Evolutionary conservation across 1,284 basidiomycete species (phyloP).

Genomic region (Lignosus rhinocerotis): DNA sequence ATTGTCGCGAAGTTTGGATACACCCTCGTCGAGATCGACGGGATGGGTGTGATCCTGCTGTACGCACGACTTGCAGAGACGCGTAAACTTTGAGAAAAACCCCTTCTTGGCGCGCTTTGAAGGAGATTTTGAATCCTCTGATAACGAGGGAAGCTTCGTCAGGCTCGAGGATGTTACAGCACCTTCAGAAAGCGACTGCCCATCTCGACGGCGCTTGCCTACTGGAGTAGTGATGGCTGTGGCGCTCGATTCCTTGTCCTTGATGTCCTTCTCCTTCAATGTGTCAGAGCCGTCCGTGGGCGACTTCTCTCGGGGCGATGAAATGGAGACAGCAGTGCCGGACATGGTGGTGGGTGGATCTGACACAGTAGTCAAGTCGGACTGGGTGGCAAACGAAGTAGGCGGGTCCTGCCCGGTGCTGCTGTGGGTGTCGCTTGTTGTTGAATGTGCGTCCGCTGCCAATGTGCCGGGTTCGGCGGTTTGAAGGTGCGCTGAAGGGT

Average conservation of each 20-base stretch:
- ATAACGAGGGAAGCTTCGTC: constrained; percentile 27
- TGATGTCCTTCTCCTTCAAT: constrained; percentile 22
- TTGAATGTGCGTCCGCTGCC: constrained; percentile 18
- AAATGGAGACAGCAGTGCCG: constrained; percentile 19
- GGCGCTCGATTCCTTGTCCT: constrained; percentile 22
- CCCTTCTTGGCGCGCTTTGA: constrained; percentile 40
- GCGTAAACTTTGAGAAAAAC: constrained; percentile 45
- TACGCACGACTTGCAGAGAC: constrained; percentile 50
- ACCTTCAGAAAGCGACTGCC: constrained; percentile 35
- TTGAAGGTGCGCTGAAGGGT: constrained; percentile 3
- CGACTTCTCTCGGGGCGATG: constrained; percentile 13
- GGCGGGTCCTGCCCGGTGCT: constrained; percentile 23
- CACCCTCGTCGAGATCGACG: constrained; percentile 34
- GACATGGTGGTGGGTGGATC: constrained; percentile 21
- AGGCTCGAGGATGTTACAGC: constrained; percentile 34
- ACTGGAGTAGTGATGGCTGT: constrained; percentile 23
- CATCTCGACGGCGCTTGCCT: constrained; percentile 28
- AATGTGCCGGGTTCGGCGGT: constrained; percentile 11
- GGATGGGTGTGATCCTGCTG: constrained; percentile 39
- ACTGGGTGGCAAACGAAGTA: constrained; percentile 17
- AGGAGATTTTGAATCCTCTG: constrained; percentile 26
- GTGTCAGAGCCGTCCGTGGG: constrained; percentile 6
- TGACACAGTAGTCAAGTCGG: constrained; percentile 15
- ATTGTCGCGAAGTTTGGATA: constrained; percentile 25
- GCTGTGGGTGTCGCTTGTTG: constrained; percentile 19